Evolutionary conservation across 352 stramenopile genomes (phyloP).

Genomic region (Phytophthora agathidicida): DNA sequence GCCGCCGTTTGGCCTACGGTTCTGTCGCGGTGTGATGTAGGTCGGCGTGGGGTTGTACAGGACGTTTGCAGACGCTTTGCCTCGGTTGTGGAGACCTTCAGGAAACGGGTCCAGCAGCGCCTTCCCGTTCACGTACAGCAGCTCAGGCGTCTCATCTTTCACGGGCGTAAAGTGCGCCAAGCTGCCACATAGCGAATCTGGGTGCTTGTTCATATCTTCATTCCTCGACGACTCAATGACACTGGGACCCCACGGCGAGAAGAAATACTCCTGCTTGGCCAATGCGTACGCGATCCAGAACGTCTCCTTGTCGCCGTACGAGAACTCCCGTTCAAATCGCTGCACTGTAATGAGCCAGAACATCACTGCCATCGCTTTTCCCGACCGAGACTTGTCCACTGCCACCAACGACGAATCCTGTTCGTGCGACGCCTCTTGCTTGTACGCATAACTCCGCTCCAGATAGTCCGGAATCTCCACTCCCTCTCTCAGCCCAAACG

Average conservation of each 20-base stretch:
- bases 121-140: constrained; percentile 64
- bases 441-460: constrained; percentile 45
- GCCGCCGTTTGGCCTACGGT: constrained; percentile 19
- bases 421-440: constrained; percentile 52
- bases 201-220: constrained; percentile 53
- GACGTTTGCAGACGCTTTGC: constrained; percentile 31
- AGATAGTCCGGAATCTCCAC: constrained; percentile 39
- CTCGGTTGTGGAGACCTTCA: constrained; percentile 28
- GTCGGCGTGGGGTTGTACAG: constrained; percentile 50
- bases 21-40: constrained; percentile 50
- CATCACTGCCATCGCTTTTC: constrained; percentile 47
- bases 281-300: constrained; percentile 74
- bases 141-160: constrained; percentile 35
- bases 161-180: constrained; percentile 60
- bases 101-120: constrained; percentile 55
- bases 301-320: constrained; percentile 65
- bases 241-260: constrained; percentile 59
- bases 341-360: constrained; percentile 61
- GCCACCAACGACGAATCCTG: constrained; percentile 68
- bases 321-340: constrained; percentile 52
- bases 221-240: constrained; percentile 52
- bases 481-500: constrained; percentile 28
- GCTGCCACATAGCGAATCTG: constrained; percentile 57
- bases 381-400: constrained; percentile 42
- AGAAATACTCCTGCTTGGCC: constrained; percentile 51